phyloP scores from a whole-genome alignment of 1,284 basidiomycete genomes.

The Pascua guehoae region DNA sequence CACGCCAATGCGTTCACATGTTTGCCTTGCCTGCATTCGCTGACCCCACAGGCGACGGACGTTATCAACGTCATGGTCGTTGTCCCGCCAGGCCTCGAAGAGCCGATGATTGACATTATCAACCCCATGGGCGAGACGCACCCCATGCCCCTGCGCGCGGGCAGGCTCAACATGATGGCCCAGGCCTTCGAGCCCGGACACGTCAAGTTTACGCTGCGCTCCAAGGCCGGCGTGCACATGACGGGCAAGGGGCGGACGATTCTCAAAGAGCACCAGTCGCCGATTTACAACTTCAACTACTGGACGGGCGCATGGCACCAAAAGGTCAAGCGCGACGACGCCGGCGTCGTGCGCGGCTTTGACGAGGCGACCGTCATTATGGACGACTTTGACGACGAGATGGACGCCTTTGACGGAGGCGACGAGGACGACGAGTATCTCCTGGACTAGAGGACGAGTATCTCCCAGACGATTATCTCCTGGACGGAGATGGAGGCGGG shows the following conservation, averaged over 20 bases:
- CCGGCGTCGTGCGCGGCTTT: too few species aligned
- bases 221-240: slow-evolving; percentile 21
- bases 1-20: neutral
- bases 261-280: neutral
- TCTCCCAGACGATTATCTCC: too few species aligned
- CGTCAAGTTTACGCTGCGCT: slow-evolving; percentile 31
- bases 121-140: slow-evolving; percentile 9
- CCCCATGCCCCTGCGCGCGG: slow-evolving; percentile 13
- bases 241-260: slow-evolving; percentile 31
- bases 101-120: slow-evolving; percentile 14
- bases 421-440: neutral
- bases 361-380: neutral
- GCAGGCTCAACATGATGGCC: slow-evolving; percentile 24
- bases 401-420: neutral
- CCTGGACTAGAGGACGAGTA: neutral
- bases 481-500: too few species aligned
- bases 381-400: neutral
- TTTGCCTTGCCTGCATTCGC: too few species aligned
- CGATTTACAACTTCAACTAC: slow-evolving; percentile 47
- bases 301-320: slow-evolving; percentile 40
- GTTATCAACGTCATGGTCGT: slow-evolving; percentile 41
- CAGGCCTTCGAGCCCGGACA: slow-evolving; percentile 35
- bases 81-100: slow-evolving; percentile 10
- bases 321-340: slow-evolving; percentile 1
- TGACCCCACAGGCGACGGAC: slow-evolving; percentile 37